Evolutionary conservation across 805 yeast species (phyloP), one percentile per base, ranked within the genome.

Genomic region (Wickerhamiella kurtzmanii): DNA sequence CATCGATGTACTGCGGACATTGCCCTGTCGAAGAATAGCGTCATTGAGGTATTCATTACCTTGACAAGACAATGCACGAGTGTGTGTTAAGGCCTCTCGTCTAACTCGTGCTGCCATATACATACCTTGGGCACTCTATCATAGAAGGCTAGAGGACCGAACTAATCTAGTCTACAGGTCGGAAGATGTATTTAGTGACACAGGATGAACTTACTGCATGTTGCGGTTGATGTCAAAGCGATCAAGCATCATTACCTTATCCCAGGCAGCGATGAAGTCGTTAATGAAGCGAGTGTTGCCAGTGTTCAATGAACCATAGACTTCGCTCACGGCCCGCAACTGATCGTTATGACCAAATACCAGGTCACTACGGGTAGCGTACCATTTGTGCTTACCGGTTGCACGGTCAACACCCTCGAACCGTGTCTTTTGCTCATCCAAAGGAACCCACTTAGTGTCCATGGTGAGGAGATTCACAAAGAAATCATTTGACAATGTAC

Each of bases 211-310:
- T 25, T 25, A 25, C 32, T 25, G 32, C 32, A 25, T 25, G 11
- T 25, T 25, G 9, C 32, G 32, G 11, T 47, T 11, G 16, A 51
- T 17, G 37, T 51, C 54, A 44, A 43, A 51, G n/a, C 54, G 52
- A 37, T 51, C 54, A 15, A 48, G 51, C 46, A 38, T 49, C 54
- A 51, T 51, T 21, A 51, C 54, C 41, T 51, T 28, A 48, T 51
- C 20, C 54, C 54, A 51, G 1, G 54, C 54, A 15, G 42, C 36
- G 28, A 51, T 37, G 46, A 51, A 51, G 44, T 51, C 54, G 11
- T 41, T 39, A 22, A 49, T 45, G 36, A 51, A 45, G 3, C 50
- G 45, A 35, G 25, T n/a, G 28, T 48, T 37, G 37, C 46, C 48
- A 16, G 48, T 45, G 4, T 47, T 18, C 2, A 37, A 2, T 3